Conservation (phyloP, 2,329 filamentous ascomycete species). For the Camptophora hylomeconis region DNA sequence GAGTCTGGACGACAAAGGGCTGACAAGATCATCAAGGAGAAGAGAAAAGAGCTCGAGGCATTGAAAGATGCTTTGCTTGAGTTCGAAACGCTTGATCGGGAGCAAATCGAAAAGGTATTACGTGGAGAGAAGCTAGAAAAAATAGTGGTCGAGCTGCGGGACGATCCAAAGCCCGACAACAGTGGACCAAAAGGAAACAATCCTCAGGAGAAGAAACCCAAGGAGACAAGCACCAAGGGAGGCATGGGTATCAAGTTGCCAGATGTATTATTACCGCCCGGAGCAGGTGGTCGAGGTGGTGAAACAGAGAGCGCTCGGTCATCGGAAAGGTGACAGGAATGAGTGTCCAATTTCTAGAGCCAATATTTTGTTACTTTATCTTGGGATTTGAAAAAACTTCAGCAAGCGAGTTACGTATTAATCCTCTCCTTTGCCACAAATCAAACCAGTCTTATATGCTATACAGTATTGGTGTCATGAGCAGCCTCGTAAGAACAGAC, state of each 20-base stretch:
- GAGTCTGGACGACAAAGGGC: conserved; percentile 71
- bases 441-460: too few relatives aligned
- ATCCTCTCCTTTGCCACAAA: too few relatives aligned
- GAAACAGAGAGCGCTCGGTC: conserved; percentile 13
- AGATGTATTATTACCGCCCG: conserved; percentile 16
- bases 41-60: conserved; percentile 73
- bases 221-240: conserved; percentile 13
- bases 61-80: conserved; percentile 81
- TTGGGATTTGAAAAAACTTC: too few relatives aligned
- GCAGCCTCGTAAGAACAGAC: too few relatives aligned
- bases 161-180: conserved; percentile 21
- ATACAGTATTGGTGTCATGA: too few relatives aligned
- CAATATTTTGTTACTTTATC: too few relatives aligned
- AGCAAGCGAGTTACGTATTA: too few relatives aligned
- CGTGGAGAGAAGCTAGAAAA: conserved; percentile 71
- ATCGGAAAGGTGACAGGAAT: conserved; percentile 8
- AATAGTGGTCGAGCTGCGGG: conserved; percentile 45
- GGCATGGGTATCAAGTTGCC: conserved; percentile 17
- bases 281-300: conserved; percentile 7
- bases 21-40: conserved; percentile 54
- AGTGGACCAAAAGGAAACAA: conserved; percentile 13
- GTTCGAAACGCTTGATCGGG: conserved; percentile 82
- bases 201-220: conserved; percentile 14
- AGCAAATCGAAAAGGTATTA: conserved; percentile 83
- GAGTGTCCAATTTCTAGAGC: too few relatives aligned